Evolutionary conservation across 345 rosid genomes (phyloP).

Genomic region (Citrus cavaleriei): DNA sequence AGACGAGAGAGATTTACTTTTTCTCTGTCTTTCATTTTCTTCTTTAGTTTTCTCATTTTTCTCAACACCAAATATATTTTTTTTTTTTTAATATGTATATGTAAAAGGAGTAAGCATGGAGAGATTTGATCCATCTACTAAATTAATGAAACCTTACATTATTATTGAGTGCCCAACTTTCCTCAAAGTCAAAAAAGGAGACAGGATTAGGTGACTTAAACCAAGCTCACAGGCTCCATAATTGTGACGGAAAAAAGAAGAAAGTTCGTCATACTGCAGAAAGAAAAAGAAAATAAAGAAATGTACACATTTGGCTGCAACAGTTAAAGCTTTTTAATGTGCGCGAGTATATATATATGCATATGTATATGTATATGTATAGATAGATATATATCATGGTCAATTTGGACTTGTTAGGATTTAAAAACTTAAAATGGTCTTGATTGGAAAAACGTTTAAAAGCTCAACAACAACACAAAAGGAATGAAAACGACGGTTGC

Average conservation of each 20-base stretch:
- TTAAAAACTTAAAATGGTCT: not conserved
- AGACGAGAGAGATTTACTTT: rapidly evolving
- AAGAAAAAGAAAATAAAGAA: not conserved
- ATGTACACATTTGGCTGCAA: not conserved
- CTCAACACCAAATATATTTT: no score
- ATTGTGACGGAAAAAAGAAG: not conserved
- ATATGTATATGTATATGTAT: no score
- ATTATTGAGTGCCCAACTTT: not conserved
- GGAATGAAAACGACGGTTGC: not conserved
- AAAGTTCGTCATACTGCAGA: not conserved
- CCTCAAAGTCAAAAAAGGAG: conserved; percentile 25
- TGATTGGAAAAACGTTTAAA: not conserved
- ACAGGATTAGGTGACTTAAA: conserved; percentile 34
- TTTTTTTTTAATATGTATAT: no score
- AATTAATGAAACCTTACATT: not conserved
- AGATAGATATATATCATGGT: not conserved
- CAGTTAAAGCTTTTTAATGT: not conserved
- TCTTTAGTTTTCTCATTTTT: no score
- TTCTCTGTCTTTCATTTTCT: no score
- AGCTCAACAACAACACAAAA: not conserved
- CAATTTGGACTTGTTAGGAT: not conserved
- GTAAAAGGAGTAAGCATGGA: not conserved
- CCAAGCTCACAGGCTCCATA: conserved; percentile 4
- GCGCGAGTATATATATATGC: no score
- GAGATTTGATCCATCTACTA: not conserved